These are phyloP conservation scores for Scalesia atractyloides DNA, from an alignment of 129 eudicot genomes.

Conservation along the genomic window DNA sequence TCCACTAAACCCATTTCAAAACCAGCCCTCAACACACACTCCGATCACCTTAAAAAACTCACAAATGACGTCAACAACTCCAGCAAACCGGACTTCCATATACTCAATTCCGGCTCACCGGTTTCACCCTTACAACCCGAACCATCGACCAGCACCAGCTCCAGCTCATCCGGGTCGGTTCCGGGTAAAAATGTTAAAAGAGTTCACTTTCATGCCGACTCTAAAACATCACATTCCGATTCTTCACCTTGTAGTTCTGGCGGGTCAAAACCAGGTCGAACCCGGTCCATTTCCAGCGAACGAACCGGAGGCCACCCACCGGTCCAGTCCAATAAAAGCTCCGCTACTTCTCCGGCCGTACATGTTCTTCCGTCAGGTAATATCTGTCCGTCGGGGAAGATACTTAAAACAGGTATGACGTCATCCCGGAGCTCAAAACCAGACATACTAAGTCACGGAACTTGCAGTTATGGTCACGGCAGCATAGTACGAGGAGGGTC, in stretches of 20 bases:
- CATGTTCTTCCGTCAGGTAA: conserved; percentile 80
- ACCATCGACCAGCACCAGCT: conserved; percentile 57
- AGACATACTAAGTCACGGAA: conserved; percentile 65
- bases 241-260: conserved; percentile 25
- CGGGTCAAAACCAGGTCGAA: conserved; percentile 50
- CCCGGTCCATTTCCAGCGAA: conserved; percentile 44
- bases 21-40: no score
- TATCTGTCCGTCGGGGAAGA: conserved; percentile 76
- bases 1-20: no score
- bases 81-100: no score
- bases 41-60: no score
- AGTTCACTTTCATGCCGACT: conserved; percentile 13
- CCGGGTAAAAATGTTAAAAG: conserved; percentile 49
- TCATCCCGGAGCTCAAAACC: conserved; percentile 42
- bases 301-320: no score
- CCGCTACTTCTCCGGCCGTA: conserved; percentile 63
- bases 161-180: conserved; percentile 89
- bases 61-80: no score
- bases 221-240: conserved; percentile 61
- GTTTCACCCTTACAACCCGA: conserved; percentile 62
- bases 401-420: conserved; percentile 64
- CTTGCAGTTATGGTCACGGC: conserved; percentile 79
- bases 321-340: conserved; percentile 44
- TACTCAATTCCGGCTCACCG: conserved; percentile 46
- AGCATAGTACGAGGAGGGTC: conserved; percentile 83